phyloP scores from a whole-genome alignment of 192 early-diverging fungal genomes.

The Phlyctochytrium planicorne region DNA sequence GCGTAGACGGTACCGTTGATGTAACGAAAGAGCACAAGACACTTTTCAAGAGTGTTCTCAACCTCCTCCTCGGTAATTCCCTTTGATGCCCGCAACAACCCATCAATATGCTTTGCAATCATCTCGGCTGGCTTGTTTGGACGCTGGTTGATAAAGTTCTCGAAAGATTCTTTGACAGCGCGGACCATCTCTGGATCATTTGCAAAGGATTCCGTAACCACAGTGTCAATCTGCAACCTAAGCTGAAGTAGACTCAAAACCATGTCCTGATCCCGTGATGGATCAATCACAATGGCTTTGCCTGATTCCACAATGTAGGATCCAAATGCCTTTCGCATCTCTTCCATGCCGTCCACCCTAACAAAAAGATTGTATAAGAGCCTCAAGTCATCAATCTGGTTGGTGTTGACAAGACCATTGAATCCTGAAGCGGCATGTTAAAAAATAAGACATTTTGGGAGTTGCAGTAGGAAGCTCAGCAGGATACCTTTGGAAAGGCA shows the following conservation, averaged over 20 bases:
- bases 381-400: slow-evolving; percentile 66
- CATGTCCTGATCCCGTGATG: slow-evolving; percentile 51
- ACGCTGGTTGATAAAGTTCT: slow-evolving; percentile 75
- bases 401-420: slow-evolving; percentile 63
- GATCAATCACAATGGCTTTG: slow-evolving; percentile 30
- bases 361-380: slow-evolving; percentile 70
- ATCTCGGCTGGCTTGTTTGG: slow-evolving; percentile 87
- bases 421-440: slow-evolving; percentile 53
- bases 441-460: slow-evolving; percentile 7
- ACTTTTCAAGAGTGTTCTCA: slow-evolving; percentile 69
- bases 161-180: slow-evolving; percentile 79
- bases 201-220: slow-evolving; percentile 61
- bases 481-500: slow-evolving; percentile 68
- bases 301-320: slow-evolving; percentile 58
- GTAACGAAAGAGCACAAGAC: slow-evolving; percentile 85
- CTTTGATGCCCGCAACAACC: slow-evolving; percentile 79
- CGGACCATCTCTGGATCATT: slow-evolving; percentile 72
- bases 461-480: too few species aligned
- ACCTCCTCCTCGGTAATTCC: slow-evolving; percentile 63
- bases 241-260: slow-evolving; percentile 76
- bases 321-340: slow-evolving; percentile 62
- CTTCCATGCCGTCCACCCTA: slow-evolving; percentile 66
- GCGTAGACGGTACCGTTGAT: slow-evolving; percentile 44
- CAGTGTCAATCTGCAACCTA: slow-evolving; percentile 69
- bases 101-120: slow-evolving; percentile 90